These are phyloP conservation scores for Vanrija pseudolonga DNA, from an alignment of 1,284 basidiomycete species.

Conservation along the genomic window DNA sequence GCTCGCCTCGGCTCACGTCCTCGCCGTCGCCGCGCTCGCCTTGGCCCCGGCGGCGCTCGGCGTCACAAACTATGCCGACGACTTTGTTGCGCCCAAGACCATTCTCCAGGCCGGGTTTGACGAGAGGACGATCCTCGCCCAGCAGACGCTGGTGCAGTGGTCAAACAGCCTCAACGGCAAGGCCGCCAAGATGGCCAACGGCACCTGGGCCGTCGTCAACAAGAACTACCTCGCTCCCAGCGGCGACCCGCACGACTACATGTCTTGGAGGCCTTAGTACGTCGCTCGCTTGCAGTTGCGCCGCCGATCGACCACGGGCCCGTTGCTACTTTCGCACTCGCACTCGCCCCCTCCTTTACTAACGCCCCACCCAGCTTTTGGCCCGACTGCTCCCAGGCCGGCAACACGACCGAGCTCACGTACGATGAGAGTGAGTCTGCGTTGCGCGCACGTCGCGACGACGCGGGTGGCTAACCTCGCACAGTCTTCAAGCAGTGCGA, in stretches of 20 bases:
- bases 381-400: slow-evolving; percentile 22
- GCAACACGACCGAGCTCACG: slow-evolving; percentile 23
- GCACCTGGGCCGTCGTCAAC: slow-evolving; percentile 12
- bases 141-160: slow-evolving; percentile 16
- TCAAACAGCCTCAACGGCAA: slow-evolving; percentile 6
- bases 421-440: slow-evolving; percentile 13
- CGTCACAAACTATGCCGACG: slow-evolving; percentile 14
- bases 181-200: not conserved
- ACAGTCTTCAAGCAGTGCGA: slow-evolving; percentile 12
- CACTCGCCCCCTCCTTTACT: not conserved
- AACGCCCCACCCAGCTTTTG: slow-evolving; percentile 7
- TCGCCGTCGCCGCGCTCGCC: slow-evolving; percentile 6
- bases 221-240: slow-evolving; percentile 13
- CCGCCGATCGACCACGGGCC: no score
- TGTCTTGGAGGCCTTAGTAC: slow-evolving; percentile 15
- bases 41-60: slow-evolving; percentile 2
- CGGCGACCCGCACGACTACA: slow-evolving; percentile 17
- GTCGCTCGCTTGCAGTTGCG: no score
- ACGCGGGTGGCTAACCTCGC: not conserved
- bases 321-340: no score
- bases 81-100: slow-evolving; percentile 11
- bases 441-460: not conserved
- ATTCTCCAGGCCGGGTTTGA: slow-evolving; percentile 11
- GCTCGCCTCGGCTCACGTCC: not conserved
- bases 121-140: slow-evolving; percentile 3